phyloP scores from a whole-genome alignment of 805 yeast genomes.

The Kazachstania martiniae region DNA sequence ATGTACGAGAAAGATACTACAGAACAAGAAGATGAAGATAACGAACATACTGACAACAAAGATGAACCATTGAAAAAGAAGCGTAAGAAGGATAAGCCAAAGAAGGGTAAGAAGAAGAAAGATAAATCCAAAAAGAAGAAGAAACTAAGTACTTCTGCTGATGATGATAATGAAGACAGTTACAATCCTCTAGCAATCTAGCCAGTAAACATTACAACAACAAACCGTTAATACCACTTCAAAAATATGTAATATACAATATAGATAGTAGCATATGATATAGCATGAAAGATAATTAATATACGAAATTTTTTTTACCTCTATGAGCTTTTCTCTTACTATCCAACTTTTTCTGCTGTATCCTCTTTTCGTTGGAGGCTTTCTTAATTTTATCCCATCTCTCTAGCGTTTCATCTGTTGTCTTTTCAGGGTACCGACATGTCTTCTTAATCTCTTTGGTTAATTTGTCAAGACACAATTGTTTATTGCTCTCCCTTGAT shows the following conservation, averaged over 20 bases:
- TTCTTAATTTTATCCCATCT: conserved; percentile 39
- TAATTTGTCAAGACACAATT: conserved; percentile 51
- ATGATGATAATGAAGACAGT: conserved; percentile 17
- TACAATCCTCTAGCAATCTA: conserved; percentile 10
- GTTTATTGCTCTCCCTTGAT: conserved; percentile 45
- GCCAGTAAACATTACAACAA: no score
- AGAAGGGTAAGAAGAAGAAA: conserved; percentile 5
- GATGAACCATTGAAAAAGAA: conserved; percentile 10
- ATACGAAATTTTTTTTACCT: conserved; percentile 2
- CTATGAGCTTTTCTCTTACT: conserved; percentile 32
- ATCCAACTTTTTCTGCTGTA: conserved; percentile 28
- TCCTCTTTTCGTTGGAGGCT: conserved; percentile 27
- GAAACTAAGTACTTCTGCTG: not conserved
- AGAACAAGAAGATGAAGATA: conserved; percentile 14
- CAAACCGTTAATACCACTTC: not conserved
- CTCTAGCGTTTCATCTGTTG: conserved; percentile 33
- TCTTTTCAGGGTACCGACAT: conserved; percentile 39
- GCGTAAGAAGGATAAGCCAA: conserved; percentile 13
- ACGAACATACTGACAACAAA: conserved; percentile 10
- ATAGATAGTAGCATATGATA: not conserved
- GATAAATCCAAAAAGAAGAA: not conserved
- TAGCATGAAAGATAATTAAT: no score
- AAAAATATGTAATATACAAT: not conserved
- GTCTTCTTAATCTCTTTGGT: conserved; percentile 38
- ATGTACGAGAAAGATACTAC: conserved; percentile 17